Evolutionary conservation across 2,329 filamentous ascomycete species (phyloP).

Genomic region (Fusarium nodosum): DNA sequence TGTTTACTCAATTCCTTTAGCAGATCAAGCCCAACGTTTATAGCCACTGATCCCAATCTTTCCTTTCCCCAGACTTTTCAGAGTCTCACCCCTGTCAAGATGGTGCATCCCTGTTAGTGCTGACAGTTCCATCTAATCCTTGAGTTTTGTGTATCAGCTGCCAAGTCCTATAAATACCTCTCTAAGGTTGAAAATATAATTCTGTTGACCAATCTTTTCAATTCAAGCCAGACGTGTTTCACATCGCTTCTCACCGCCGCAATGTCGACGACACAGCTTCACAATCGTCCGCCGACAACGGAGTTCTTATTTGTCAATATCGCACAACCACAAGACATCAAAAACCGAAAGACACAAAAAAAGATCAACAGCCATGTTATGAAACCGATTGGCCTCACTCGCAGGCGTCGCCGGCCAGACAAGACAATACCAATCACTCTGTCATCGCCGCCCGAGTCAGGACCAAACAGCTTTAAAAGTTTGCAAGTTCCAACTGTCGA

Average conservation of each 20-base stretch:
- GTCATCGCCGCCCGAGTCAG: background rate
- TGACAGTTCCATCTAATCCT: background rate
- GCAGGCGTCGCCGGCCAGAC: background rate
- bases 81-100: background rate
- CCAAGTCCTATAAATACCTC: background rate
- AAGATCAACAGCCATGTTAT: constrained; percentile 31
- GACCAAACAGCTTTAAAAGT: fast-evolving
- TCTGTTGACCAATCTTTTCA: background rate
- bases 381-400: constrained; percentile 11
- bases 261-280: background rate
- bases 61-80: background rate
- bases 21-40: no score
- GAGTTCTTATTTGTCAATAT: constrained; percentile 28
- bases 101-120: background rate
- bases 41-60: fast-evolving
- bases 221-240: background rate
- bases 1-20: background rate
- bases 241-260: background rate
- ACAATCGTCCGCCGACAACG: background rate
- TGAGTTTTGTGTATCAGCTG: background rate
- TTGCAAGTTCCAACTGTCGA: background rate
- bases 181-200: background rate
- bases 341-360: constrained; percentile 3
- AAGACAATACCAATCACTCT: background rate
- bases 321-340: constrained; percentile 15